These are phyloP conservation scores for Aspergillus sp. DNA, from an alignment of 2,329 filamentous ascomycete species.

Conservation along the genomic window DNA sequence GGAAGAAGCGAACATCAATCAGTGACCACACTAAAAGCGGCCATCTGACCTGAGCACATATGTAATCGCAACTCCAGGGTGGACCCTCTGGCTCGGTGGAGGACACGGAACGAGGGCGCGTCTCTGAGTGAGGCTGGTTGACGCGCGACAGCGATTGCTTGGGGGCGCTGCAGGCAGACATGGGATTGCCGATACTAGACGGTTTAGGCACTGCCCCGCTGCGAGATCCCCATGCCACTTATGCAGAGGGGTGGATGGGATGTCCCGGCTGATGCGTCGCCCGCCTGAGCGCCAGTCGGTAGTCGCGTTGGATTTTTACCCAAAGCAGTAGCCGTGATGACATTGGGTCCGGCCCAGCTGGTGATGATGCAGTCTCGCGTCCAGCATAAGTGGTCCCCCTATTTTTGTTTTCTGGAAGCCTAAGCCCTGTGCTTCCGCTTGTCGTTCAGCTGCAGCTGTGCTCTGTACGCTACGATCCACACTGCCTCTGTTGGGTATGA, in stretches of 20 bases:
- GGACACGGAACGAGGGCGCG: slow-evolving; percentile 22
- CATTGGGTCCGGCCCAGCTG: slow-evolving; percentile 1
- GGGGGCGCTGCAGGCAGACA: slow-evolving; percentile 18
- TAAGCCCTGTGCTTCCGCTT: neutral
- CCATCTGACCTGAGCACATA: neutral
- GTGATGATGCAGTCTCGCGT: slow-evolving; percentile 14
- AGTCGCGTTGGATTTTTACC: slow-evolving; percentile 1
- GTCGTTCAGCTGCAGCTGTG: neutral
- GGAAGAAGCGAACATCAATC: neutral
- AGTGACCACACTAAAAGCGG: neutral
- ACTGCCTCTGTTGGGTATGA: neutral
- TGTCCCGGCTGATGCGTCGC: slow-evolving; percentile 4
- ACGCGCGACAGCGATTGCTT: slow-evolving; percentile 15
- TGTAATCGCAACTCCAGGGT: slow-evolving; percentile 2
- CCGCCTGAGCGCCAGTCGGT: neutral
- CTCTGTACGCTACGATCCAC: neutral
- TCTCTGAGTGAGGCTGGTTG: slow-evolving; percentile 26
- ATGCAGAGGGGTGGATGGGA: slow-evolving; percentile 15
- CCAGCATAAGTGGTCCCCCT: neutral
- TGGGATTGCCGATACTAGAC: slow-evolving; percentile 2
- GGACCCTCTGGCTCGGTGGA: slow-evolving; percentile 2
- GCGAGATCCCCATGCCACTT: slow-evolving; percentile 14
- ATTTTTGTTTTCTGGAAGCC: neutral
- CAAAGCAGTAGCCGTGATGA: slow-evolving; percentile 17
- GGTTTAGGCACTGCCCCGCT: neutral